Evolutionary conservation across 352 stramenopile genomes (phyloP).

Genomic region (Pythium folliculosum): DNA sequence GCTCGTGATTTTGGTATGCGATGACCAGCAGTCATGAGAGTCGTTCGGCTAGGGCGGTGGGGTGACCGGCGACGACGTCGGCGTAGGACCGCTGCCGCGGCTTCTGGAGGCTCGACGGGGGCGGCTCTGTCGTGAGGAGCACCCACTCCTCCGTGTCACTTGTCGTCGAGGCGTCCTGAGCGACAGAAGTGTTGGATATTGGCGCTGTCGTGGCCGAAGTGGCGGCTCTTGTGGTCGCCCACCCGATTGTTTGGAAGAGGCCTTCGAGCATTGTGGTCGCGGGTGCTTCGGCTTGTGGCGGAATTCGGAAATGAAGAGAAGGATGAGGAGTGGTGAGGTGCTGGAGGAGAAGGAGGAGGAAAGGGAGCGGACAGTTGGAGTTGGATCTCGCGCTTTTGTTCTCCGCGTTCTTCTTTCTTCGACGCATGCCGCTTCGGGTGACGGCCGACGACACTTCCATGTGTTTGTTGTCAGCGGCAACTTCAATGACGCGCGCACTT

Average conservation of each 20-base stretch:
- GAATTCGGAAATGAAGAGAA: conserved; percentile 8
- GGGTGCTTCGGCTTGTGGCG: neutral
- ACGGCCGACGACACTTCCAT: neutral
- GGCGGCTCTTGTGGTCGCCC: neutral
- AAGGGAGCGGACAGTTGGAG: conserved; percentile 2
- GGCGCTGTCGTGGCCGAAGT: neutral
- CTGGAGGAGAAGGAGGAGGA: neutral
- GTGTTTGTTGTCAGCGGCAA: conserved; percentile 17
- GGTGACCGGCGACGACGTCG: conserved; percentile 32
- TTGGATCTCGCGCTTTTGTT: conserved; percentile 5
- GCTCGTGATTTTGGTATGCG: too few relatives aligned
- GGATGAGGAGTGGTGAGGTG: neutral
- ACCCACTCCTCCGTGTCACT: conserved; percentile 25
- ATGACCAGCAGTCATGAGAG: too few relatives aligned
- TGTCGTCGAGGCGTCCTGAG: neutral
- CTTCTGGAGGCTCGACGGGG: neutral
- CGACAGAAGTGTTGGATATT: neutral
- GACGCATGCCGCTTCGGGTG: conserved; percentile 1
- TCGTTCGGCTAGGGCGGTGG: neutral
- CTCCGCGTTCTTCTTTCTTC: conserved; percentile 7
- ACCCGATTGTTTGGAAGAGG: conserved; percentile 27
- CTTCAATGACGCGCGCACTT: conserved; percentile 16
- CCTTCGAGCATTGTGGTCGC: conserved; percentile 21
- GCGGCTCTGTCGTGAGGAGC: conserved; percentile 9
- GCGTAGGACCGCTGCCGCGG: conserved; percentile 34